Base-by-base conservation (phyloP, 441 rosid species). In the Eruca vesicaria region DNA sequence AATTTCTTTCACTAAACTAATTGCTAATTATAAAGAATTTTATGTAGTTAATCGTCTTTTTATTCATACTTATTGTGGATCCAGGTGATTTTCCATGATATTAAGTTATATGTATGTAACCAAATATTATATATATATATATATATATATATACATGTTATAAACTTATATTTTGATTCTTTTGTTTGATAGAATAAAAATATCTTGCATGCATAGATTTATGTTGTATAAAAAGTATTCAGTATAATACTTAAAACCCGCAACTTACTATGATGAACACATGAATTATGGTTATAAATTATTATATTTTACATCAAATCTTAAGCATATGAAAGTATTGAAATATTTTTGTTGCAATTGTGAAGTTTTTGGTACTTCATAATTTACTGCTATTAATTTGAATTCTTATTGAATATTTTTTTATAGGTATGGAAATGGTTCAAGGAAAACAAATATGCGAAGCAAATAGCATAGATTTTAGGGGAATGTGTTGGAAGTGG, bases 361-460 rank as follows among this genome's bases (percentile, higher is more conserved):
- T 14, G 4, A 1, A 63, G 4, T 0, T 26, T 21, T 45, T 28
- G n/a, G n/a, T n/a, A 1, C 26, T 23, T 12, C 14, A 18, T 48
- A 15, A 58, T 28, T 9, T 23, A 52, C 3, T 1, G 2, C 21
- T 2, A 52, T 66, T 18, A 31, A 50, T 31, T 7, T 31, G 19
- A 53, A 31, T 31, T 31, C 0, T 28, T 19, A n/a, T 18, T 14
- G 21, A 11, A 23, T 72, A 16, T 10, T 11, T 32, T 28, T 1
- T 14, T 38, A 12, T n/a, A 74, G 72, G 38, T 58, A 15, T 58
- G 50, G 45, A 43, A 3, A 43, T 48, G 38, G 61, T 43, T 58
- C 60, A 74, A 66, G 72, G 72, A 66, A 36, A 65, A 56, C 58
- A 66, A 48, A 2, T 21, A 3, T 74, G 78, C 8, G 60, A 74